Evolutionary conservation across 2,329 filamentous ascomycete genomes (phyloP).

Genomic region (Botrytis porri): DNA sequence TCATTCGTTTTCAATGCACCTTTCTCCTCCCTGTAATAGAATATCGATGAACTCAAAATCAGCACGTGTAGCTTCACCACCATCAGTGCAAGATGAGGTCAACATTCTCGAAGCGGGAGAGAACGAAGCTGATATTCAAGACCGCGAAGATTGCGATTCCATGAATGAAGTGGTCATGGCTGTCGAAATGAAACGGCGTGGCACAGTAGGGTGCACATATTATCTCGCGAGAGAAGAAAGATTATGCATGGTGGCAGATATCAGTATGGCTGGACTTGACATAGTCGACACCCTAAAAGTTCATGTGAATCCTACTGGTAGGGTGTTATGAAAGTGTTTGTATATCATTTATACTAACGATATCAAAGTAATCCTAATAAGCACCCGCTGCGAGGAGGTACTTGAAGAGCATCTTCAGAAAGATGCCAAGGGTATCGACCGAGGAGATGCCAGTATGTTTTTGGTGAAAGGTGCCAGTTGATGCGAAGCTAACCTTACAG

Average conservation of each 20-base stretch:
- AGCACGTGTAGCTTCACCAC: slow-evolving; percentile 18
- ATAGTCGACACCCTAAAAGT: slow-evolving; percentile 60
- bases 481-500: slow-evolving; percentile 30
- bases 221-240: slow-evolving; percentile 69
- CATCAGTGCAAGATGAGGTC: slow-evolving; percentile 21
- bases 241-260: slow-evolving; percentile 75
- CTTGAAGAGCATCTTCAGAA: slow-evolving; percentile 36
- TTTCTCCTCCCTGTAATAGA: slow-evolving; percentile 25
- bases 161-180: slow-evolving; percentile 75
- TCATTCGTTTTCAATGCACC: slow-evolving; percentile 26
- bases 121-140: slow-evolving; percentile 37
- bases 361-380: slow-evolving; percentile 46
- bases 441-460: slow-evolving; percentile 31
- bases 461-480: background rate
- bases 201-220: slow-evolving; percentile 78
- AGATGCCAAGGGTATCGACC: slow-evolving; percentile 34
- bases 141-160: slow-evolving; percentile 46
- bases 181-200: slow-evolving; percentile 68
- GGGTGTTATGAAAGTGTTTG: background rate
- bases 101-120: slow-evolving; percentile 26
- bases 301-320: slow-evolving; percentile 50
- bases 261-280: slow-evolving; percentile 65
- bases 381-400: slow-evolving; percentile 36
- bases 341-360: background rate
- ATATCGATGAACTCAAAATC: slow-evolving; percentile 24